These are phyloP conservation scores for Penicillium subrubescens DNA, from an alignment of 495 filamentous ascomycete genomes.

Conservation along the genomic window DNA sequence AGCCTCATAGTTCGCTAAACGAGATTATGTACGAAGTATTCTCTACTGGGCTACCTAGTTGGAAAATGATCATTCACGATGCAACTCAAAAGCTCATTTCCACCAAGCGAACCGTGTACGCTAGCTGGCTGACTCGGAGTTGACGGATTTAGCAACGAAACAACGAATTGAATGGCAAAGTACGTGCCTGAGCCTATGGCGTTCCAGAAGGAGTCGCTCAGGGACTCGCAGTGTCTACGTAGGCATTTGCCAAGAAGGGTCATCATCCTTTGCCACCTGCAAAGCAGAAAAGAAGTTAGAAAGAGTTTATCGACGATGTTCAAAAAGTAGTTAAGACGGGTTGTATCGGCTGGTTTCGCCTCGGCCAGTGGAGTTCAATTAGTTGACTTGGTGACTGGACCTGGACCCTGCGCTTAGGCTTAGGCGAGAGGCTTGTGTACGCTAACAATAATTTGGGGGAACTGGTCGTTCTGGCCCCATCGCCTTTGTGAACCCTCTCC, in stretches of 20 bases:
- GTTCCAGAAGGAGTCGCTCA: too few relatives aligned
- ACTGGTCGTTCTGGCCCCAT: neutral
- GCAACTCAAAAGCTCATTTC: neutral
- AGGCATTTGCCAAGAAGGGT: slow-evolving; percentile 2
- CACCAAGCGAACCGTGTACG: neutral
- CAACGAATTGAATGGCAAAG: neutral
- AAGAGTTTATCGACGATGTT: neutral
- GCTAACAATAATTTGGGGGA: neutral
- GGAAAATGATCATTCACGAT: neutral
- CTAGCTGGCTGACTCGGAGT: neutral
- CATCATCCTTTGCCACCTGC: slow-evolving; percentile 4
- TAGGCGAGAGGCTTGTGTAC: slow-evolving; percentile 4
- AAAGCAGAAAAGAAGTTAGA: neutral
- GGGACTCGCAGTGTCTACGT: slow-evolving; percentile 3
- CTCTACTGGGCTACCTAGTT: neutral
- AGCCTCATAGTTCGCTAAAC: neutral
- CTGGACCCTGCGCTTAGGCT: slow-evolving; percentile 2
- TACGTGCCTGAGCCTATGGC: neutral
- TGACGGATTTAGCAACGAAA: neutral
- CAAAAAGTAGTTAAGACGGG: neutral
- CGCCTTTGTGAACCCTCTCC: neutral
- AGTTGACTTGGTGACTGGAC: neutral
- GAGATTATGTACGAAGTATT: neutral
- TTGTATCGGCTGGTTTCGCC: neutral
- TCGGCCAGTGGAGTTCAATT: neutral